Evolutionary conservation across 768 basidiomycete species (phyloP).

Genomic region (Collybiopsis luxurians): DNA sequence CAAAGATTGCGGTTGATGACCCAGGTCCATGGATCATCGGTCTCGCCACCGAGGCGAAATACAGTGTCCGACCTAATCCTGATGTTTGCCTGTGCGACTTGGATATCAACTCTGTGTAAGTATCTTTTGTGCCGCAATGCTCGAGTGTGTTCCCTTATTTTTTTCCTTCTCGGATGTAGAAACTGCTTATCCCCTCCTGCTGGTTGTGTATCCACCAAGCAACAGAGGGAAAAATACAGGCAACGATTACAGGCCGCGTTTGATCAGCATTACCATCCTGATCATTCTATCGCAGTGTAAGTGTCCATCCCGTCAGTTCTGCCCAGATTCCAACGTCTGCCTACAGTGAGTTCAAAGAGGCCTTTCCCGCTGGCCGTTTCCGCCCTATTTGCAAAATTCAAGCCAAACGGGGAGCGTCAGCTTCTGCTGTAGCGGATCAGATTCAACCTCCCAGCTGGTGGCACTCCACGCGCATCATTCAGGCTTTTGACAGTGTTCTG

Average conservation of each 20-base stretch:
- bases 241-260: conserved; percentile 75
- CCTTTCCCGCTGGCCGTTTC: conserved; percentile 91
- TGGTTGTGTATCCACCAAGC: conserved; percentile 71
- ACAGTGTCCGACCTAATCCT: conserved; percentile 67
- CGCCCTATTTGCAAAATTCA: conserved; percentile 89
- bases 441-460: conserved; percentile 93
- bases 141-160: too few species aligned
- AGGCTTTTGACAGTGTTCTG: conserved; percentile 85
- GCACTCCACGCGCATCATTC: conserved; percentile 88
- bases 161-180: conserved; percentile 32
- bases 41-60: conserved; percentile 80
- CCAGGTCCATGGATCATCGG: conserved; percentile 97
- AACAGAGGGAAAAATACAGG: conserved; percentile 78
- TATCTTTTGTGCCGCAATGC: conserved; percentile 20
- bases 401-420: conserved; percentile 76
- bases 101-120: conserved; percentile 81
- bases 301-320: conserved; percentile 9
- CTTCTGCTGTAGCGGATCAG: conserved; percentile 82
- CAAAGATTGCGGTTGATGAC: conserved; percentile 92
- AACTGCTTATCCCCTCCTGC: conserved; percentile 79
- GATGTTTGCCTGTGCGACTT: conserved; percentile 90
- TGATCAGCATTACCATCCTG: conserved; percentile 86
- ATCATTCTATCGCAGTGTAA: conserved; percentile 76
- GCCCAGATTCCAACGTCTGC: conserved; percentile 5
- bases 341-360: conserved; percentile 86